These are phyloP conservation scores for Acrocalymma vagum DNA, from an alignment of 2,329 filamentous ascomycete species.

Conservation along the genomic window DNA sequence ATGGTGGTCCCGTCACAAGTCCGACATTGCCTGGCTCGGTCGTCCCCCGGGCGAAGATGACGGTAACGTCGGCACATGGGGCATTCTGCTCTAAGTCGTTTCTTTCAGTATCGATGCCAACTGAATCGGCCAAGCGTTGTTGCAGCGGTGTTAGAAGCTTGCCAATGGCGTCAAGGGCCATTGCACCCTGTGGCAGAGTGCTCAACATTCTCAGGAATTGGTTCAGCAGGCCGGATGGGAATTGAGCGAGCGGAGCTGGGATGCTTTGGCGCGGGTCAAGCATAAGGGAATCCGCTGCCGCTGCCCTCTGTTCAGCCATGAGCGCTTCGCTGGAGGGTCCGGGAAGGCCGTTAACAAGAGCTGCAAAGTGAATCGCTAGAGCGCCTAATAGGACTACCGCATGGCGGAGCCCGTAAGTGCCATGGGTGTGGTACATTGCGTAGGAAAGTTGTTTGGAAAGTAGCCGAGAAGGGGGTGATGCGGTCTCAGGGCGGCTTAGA, in stretches of 20 bases:
- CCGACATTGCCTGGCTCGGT: constrained; percentile 50
- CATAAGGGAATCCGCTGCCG: too few relatives aligned
- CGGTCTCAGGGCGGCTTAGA: too few relatives aligned
- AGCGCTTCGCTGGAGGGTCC: too few relatives aligned
- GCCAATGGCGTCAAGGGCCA: constrained; percentile 9
- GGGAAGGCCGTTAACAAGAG: too few relatives aligned
- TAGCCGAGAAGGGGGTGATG: too few relatives aligned
- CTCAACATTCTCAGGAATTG: constrained; percentile 10
- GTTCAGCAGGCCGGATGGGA: constrained; percentile 10
- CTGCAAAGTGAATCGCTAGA: too few relatives aligned
- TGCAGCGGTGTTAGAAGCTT: constrained; percentile 10
- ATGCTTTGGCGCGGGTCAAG: constrained; percentile 2
- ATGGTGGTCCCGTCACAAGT: constrained; percentile 40
- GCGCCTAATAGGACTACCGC: too few relatives aligned
- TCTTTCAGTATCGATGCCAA: constrained; percentile 5
- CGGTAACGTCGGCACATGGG: constrained; percentile 42
- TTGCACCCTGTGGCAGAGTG: constrained; percentile 8
- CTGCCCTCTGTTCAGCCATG: too few relatives aligned
- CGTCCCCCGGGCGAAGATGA: constrained; percentile 49
- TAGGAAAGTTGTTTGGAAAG: too few relatives aligned
- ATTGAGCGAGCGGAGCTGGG: constrained; percentile 5
- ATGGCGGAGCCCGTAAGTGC: too few relatives aligned
- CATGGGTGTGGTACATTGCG: too few relatives aligned
- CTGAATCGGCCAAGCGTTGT: constrained; percentile 7
- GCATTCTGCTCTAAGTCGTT: constrained; percentile 6